Evolutionary conservation across 2,329 filamentous ascomycete genomes (phyloP).

Genomic region (Acarospora socialis): DNA sequence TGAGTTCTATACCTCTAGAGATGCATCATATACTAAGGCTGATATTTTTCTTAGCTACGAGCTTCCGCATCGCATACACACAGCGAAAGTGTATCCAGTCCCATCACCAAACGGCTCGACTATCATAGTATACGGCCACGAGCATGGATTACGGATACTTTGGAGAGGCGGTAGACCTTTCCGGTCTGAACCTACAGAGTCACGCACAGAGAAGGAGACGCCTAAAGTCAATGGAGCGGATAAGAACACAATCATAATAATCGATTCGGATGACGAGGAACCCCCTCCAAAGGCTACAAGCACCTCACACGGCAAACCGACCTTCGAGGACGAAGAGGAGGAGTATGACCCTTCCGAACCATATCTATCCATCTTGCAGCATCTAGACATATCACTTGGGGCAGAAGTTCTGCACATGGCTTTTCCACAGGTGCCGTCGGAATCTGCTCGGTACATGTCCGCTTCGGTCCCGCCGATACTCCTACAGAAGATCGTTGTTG

Average conservation of each 20-base stretch:
- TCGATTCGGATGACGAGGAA: slow-evolving; percentile 43
- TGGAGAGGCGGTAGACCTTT: slow-evolving; percentile 45
- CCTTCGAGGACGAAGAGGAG: slow-evolving; percentile 41
- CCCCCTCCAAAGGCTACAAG: slow-evolving; percentile 18
- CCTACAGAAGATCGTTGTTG: slow-evolving; percentile 37
- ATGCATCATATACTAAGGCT: slow-evolving; percentile 4
- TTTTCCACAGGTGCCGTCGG: slow-evolving; percentile 29
- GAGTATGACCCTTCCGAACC: slow-evolving; percentile 44
- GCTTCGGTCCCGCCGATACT: slow-evolving; percentile 33
- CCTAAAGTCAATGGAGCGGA: slow-evolving; percentile 27
- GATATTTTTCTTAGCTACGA: slow-evolving; percentile 36
- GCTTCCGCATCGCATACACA: slow-evolving; percentile 42
- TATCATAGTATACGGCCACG: slow-evolving; percentile 45
- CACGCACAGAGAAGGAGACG: slow-evolving; percentile 16
- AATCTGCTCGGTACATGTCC: slow-evolving; percentile 16
- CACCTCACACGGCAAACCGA: slow-evolving; percentile 17
- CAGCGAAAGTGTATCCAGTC: slow-evolving; percentile 43
- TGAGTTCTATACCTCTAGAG: too few relatives aligned
- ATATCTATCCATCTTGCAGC: slow-evolving; percentile 39
- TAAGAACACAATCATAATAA: slow-evolving; percentile 38
- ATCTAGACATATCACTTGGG: slow-evolving; percentile 40
- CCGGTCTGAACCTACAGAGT: slow-evolving; percentile 18
- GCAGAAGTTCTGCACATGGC: slow-evolving; percentile 40
- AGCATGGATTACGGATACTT: slow-evolving; percentile 41
- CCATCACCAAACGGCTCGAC: slow-evolving; percentile 47